phyloP scores from a whole-genome alignment of 257 asterid species.

The Primulina tabacum region DNA sequence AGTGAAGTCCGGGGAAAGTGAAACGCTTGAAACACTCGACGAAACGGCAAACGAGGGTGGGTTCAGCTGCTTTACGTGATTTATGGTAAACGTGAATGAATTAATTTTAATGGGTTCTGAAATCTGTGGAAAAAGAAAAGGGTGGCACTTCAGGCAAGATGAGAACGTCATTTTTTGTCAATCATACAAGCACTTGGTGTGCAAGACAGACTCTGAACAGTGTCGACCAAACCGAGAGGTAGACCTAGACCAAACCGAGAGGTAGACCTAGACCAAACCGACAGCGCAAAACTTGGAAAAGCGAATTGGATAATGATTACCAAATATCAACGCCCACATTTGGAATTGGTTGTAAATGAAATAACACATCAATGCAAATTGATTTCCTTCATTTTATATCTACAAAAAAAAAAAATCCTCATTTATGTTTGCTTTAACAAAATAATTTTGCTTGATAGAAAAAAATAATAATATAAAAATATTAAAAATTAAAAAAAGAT shows the following conservation, averaged over 20 bases:
- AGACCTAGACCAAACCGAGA: too few relatives aligned
- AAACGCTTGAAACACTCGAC: constrained; percentile 28
- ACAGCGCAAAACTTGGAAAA: too few relatives aligned
- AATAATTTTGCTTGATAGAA: background rate
- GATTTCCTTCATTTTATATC: too few relatives aligned
- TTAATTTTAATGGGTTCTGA: constrained; percentile 31
- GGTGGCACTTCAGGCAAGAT: constrained; percentile 51
- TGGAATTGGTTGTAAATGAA: too few relatives aligned
- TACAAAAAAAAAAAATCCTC: too few relatives aligned
- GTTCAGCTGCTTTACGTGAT: constrained; percentile 20
- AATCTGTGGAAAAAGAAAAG: constrained; percentile 22
- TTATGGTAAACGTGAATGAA: constrained; percentile 22
- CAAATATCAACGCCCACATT: background rate
- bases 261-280: too few relatives aligned
- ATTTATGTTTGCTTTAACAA: too few relatives aligned
- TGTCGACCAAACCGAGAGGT: too few relatives aligned
- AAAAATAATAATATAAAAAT: too few relatives aligned
- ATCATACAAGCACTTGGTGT: constrained; percentile 51
- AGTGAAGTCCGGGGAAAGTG: constrained; percentile 57
- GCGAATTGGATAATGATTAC: background rate
- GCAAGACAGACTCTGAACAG: constrained; percentile 5
- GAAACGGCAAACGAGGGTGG: constrained; percentile 39
- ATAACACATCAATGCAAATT: too few relatives aligned
- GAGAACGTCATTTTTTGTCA: constrained; percentile 66
- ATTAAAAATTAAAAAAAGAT: too few relatives aligned